Percentiles rank a stretch among this genome's conserved stretches.
These are phyloP conservation scores for Termitomyces sp. DNA, from an alignment of 768 basidiomycete genomes.

Conservation along the genomic window DNA sequence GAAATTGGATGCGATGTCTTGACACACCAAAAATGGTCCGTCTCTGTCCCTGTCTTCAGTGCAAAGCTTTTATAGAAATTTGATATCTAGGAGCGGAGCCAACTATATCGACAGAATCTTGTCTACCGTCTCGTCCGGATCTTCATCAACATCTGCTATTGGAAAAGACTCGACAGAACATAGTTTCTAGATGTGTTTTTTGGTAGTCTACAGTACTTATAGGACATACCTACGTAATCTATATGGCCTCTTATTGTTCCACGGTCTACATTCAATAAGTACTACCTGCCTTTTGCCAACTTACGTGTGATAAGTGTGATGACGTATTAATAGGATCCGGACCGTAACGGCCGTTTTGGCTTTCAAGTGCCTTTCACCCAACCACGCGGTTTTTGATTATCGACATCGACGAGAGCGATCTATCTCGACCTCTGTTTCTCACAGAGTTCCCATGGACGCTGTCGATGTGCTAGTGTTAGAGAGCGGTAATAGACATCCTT, in stretches of 20 bases:
- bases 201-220: not conserved
- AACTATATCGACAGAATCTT: slow-evolving; percentile 88
- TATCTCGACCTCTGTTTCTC: not conserved
- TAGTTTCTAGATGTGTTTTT: slow-evolving; percentile 46
- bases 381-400: slow-evolving; percentile 4
- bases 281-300: too few relatives aligned
- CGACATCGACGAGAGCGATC: slow-evolving; percentile 11
- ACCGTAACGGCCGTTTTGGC: not conserved
- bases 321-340: not conserved
- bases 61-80: not conserved
- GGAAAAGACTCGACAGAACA: slow-evolving; percentile 92
- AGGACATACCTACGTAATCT: not conserved
- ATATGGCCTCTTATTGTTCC: not conserved
- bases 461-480: slow-evolving; percentile 30
- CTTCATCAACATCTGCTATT: slow-evolving; percentile 79
- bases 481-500: slow-evolving; percentile 53
- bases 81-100: slow-evolving; percentile 70
- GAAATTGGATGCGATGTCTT: slow-evolving; percentile 87
- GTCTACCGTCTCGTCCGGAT: slow-evolving; percentile 80
- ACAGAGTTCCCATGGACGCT: slow-evolving; percentile 27
- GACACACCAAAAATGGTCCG: slow-evolving; percentile 91
- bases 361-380: not conserved
- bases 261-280: too few relatives aligned
- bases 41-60: slow-evolving; percentile 2
- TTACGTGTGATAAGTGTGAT: not conserved